Evolutionary conservation across 2,329 filamentous ascomycete species (phyloP), one percentile per base, ranked within the genome.

Genomic region (Sclerotinia borealis): DNA sequence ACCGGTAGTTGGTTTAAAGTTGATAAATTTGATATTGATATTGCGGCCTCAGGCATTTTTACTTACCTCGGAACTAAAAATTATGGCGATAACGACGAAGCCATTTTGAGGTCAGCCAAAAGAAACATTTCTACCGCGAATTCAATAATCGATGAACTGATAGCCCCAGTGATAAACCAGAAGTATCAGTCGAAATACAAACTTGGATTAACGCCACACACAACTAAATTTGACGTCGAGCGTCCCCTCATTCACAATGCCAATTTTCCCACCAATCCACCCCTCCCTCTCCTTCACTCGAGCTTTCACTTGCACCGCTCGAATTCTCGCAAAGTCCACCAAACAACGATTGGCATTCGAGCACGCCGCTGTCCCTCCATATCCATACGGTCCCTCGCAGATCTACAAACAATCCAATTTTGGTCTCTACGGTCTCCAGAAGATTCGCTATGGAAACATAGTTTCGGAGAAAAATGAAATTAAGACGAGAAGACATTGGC

Each of bases 381-480:
- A 95, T 76, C 91, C 91, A 0, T 88, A 90, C 77, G 90, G 90
- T 55, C 82, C 84, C 61, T 84, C 87, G 63, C 79, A 75, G 67
- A 79, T 87, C 68, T 95, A 90, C 82, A 93, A 93, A 78, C 91
- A 95, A 77, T 87, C 88, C 70, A 91, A 92, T 79, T 81, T 79
- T 64, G 89, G 89, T 51, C 85, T 92, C 10, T 92, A 90, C 78
- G 91, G 88, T 70, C 77, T 77, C 47, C 80, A 85, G 67, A 85
- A 85, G 72, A 89, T 93, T 74, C 89, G 86, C 58, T 92, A 89
- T 76, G 91, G 91, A 75, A 92, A 93, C 83, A 89, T 85, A 69
- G 86, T 93, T 58, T 86, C 85, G 50, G 79, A 83, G 69, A 82
- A 86, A 70, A 83, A 87, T 72, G 83, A 87, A 74, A 83, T 83